phyloP scores from a whole-genome alignment of 169 alveolate species.

The Neospora caninum region DNA sequence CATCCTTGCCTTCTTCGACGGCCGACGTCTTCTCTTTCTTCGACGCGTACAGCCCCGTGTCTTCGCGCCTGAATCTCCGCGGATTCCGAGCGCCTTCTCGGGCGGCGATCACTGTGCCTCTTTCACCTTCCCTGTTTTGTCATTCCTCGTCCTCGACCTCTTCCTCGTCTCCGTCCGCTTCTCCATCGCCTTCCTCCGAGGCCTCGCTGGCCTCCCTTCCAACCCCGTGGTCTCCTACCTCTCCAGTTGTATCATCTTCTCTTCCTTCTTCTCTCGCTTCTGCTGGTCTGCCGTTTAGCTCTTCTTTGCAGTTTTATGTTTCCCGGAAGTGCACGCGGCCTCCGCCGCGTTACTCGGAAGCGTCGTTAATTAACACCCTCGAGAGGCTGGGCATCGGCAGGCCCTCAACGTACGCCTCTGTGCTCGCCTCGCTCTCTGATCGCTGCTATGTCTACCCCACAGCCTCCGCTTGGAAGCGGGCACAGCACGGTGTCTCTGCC shows the following conservation, averaged over 20 bases:
- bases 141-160: no score
- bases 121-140: no score
- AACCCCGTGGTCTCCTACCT: background rate
- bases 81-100: background rate
- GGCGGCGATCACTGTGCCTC: no score
- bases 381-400: background rate
- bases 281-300: background rate
- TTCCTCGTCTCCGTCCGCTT: background rate
- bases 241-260: background rate
- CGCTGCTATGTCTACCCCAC: background rate
- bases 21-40: background rate
- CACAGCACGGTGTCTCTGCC: no score
- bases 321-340: background rate
- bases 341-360: background rate
- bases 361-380: background rate
- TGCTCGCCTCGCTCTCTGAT: background rate
- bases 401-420: background rate
- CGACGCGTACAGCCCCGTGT: background rate
- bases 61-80: background rate
- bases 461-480: background rate
- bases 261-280: background rate
- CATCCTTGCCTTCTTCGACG: background rate
- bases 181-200: background rate
- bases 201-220: background rate
- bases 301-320: background rate